phyloP scores from a whole-genome alignment of 768 basidiomycete genomes.

The Suillus spraguei region DNA sequence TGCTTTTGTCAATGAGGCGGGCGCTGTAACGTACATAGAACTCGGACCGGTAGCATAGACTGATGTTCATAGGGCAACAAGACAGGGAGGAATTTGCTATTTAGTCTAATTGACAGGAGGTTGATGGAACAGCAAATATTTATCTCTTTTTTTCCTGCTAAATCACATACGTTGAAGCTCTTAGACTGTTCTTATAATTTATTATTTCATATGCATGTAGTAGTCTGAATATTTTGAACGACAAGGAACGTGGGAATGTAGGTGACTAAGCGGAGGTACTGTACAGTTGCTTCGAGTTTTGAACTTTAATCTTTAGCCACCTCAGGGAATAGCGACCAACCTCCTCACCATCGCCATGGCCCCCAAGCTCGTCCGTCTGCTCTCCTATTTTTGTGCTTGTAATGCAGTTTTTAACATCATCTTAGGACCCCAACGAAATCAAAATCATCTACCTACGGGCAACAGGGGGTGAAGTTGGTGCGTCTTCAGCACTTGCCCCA shows the following conservation, averaged over 20 bases:
- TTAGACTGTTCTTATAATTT: no score
- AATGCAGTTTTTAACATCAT: constrained; percentile 3
- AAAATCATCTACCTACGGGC: constrained; percentile 99
- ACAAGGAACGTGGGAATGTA: background rate
- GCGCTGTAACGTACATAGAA: no score
- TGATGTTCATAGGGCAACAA: no score
- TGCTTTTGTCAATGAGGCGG: no score
- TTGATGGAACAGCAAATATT: no score
- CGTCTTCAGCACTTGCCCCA: constrained; percentile 96
- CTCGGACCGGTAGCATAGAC: no score
- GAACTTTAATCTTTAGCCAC: constrained; percentile 8
- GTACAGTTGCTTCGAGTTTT: constrained; percentile 9
- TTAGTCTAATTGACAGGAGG: no score
- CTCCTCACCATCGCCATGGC: constrained; percentile 54
- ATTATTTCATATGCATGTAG: no score
- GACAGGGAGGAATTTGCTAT: no score
- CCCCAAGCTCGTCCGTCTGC: constrained; percentile 68
- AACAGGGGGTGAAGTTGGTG: constrained; percentile 99
- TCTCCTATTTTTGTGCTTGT: background rate
- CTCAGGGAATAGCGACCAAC: constrained; percentile 18
- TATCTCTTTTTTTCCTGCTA: no score
- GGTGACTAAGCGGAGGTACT: constrained; percentile 8
- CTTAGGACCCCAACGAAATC: constrained; percentile 95
- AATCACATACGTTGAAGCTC: no score
- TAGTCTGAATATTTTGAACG: no score